These are phyloP conservation scores for Ustilago sp. DNA, from an alignment of 1,284 basidiomycete species.

Conservation along the genomic window DNA sequence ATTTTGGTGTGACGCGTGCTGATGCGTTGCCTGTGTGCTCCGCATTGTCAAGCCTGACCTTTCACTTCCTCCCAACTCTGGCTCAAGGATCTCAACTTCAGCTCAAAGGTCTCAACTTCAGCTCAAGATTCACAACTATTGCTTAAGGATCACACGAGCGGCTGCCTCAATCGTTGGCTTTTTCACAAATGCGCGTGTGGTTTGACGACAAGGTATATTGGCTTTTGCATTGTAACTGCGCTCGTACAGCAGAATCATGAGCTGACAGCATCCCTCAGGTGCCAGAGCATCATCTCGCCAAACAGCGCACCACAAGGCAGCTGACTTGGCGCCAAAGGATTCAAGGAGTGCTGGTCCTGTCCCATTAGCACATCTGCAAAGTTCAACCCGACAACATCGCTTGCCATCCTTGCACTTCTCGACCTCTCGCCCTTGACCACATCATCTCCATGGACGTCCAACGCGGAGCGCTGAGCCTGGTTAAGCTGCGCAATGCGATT, in stretches of 20 bases:
- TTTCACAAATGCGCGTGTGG: neutral
- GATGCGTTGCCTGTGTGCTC: neutral
- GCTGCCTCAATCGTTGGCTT: neutral
- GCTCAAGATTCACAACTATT: neutral
- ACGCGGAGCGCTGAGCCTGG: constrained; percentile 49
- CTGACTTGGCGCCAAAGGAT: constrained; percentile 41
- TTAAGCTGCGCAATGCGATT: constrained; percentile 64
- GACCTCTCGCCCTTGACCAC: constrained; percentile 52
- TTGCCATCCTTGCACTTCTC: constrained; percentile 44
- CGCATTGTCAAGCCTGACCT: too few relatives aligned
- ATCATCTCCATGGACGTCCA: constrained; percentile 53
- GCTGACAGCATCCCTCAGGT: constrained; percentile 35
- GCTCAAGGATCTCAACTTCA: neutral
- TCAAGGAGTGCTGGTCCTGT: constrained; percentile 48
- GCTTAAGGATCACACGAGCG: neutral
- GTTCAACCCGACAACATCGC: constrained; percentile 27
- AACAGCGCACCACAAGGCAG: constrained; percentile 54
- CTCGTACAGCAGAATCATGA: neutral
- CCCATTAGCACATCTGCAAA: constrained; percentile 59
- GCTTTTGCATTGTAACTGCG: neutral
- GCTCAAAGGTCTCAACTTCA: neutral
- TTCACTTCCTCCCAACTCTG: neutral
- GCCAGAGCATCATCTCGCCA: constrained; percentile 55
- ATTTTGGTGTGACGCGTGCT: neutral
- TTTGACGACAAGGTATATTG: constrained; percentile 6